Percentiles rank a stretch among this genome's conserved stretches.
Evolutionary conservation across 1,284 basidiomycete genomes (phyloP).

Genomic region (Fomitopsis palustris): DNA sequence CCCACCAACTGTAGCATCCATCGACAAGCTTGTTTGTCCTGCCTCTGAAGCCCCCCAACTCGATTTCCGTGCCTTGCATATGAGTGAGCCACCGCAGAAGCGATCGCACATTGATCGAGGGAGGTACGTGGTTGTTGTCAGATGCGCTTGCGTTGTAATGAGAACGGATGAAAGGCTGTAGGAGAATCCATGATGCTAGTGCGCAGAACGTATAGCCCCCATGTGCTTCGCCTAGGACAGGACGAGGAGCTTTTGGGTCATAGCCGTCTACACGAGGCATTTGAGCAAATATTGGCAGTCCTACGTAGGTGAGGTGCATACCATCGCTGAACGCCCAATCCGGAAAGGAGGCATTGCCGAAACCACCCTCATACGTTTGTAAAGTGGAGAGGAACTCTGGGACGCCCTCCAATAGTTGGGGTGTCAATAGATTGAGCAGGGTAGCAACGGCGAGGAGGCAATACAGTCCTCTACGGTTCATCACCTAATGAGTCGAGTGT

Average conservation of each 20-base stretch:
- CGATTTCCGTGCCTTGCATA: slow-evolving; percentile 83
- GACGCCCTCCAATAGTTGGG: slow-evolving; percentile 74
- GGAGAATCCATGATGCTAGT: slow-evolving; percentile 79
- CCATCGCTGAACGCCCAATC: slow-evolving; percentile 27
- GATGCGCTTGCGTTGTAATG: slow-evolving; percentile 7
- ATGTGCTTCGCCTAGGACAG: slow-evolving; percentile 88
- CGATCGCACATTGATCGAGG: slow-evolving; percentile 54
- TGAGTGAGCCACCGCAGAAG: slow-evolving; percentile 82
- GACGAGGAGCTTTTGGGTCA: slow-evolving; percentile 43
- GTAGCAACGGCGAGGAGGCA: slow-evolving; percentile 72
- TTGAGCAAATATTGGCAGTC: too few relatives aligned
- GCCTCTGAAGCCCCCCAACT: slow-evolving; percentile 92
- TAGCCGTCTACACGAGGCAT: not conserved
- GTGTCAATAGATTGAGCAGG: slow-evolving; percentile 81
- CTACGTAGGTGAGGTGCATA: not conserved
- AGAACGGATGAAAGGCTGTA: slow-evolving; percentile 51
- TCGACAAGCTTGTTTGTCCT: slow-evolving; percentile 98
- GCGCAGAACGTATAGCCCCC: slow-evolving; percentile 97
- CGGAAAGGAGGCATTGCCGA: slow-evolving; percentile 81
- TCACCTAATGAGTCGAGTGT: not conserved
- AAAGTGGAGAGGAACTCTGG: slow-evolving; percentile 73
- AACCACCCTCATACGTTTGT: slow-evolving; percentile 98
- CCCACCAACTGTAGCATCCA: slow-evolving; percentile 99
- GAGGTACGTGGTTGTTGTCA: slow-evolving; percentile 12
- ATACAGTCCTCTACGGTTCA: slow-evolving; percentile 61